Percentiles rank a stretch among this genome's conserved stretches.
Conservation (phyloP, 2,329 filamentous ascomycete species). For the Helicocarpus griseus region DNA sequence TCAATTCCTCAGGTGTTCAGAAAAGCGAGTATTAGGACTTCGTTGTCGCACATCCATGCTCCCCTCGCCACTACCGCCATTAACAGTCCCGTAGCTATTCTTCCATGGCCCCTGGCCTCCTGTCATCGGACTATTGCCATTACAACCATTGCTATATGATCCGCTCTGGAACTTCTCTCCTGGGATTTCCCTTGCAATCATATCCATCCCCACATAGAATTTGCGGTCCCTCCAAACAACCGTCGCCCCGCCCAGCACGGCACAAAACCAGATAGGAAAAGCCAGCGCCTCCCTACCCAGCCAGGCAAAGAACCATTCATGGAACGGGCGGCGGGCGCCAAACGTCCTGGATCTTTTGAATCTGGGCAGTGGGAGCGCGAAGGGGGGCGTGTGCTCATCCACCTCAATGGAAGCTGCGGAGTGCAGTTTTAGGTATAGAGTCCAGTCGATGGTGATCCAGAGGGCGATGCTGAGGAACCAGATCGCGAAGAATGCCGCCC, state of each 20-base stretch:
- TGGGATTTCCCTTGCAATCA: conserved; percentile 56
- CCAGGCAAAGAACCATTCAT: conserved; percentile 73
- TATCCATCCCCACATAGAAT: conserved; percentile 76
- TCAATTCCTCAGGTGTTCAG: background rate
- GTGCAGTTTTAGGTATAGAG: conserved; percentile 64
- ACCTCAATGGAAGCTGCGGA: conserved; percentile 59
- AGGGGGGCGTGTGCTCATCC: conserved; percentile 63
- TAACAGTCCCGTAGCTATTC: background rate
- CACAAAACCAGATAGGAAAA: conserved; percentile 81
- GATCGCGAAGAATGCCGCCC: conserved; percentile 53
- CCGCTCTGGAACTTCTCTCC: background rate
- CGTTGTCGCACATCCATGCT: background rate
- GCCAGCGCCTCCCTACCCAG: conserved; percentile 72
- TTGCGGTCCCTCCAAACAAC: conserved; percentile 78
- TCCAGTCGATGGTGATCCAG: conserved; percentile 71
- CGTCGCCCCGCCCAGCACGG: conserved; percentile 76
- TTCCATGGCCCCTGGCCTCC: too few species aligned
- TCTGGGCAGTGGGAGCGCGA: conserved; percentile 47
- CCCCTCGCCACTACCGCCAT: background rate
- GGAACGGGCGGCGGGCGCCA: conserved; percentile 47
- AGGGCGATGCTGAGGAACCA: conserved; percentile 56
- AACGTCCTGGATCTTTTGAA: conserved; percentile 18
- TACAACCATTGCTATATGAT: background rate
- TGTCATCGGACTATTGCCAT: background rate
- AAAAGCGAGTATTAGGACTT: background rate